Evolutionary conservation across 371 early-diverging fungal species (phyloP), one percentile per base, ranked within the genome.

Genomic region (Blastocladiella emersonii): DNA sequence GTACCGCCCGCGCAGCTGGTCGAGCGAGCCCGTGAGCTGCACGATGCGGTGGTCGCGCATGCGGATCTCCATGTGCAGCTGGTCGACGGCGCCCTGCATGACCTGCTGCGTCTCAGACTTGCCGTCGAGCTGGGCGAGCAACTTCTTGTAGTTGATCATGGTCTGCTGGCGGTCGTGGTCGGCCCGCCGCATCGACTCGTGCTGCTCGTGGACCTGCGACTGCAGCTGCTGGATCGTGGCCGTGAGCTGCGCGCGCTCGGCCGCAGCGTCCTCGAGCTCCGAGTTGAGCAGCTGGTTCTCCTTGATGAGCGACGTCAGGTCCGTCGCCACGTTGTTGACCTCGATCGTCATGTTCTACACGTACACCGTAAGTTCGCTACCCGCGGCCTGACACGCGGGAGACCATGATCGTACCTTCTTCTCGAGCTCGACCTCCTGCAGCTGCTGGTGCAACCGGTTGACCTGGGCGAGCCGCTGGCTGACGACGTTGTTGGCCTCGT

Each of bases 211-310:
- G n/a, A n/a, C n/a, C n/a, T n/a, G n/a, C n/a, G n/a, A n/a, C n/a
- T n/a, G n/a, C n/a, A n/a, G n/a, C n/a, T n/a, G n/a, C n/a, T n/a
- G n/a, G n/a, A n/a, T n/a, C n/a, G n/a, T n/a, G n/a, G n/a, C n/a
- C n/a, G n/a, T n/a, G n/a, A n/a, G n/a, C n/a, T n/a, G n/a, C n/a
- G n/a, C n/a, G n/a, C n/a, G n/a, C n/a, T n/a, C n/a, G n/a, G n/a
- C n/a, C n/a, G n/a, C n/a, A n/a, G n/a, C n/a, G n/a, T n/a, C n/a
- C n/a, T n/a, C n/a, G n/a, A n/a, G n/a, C n/a, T n/a, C n/a, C n/a
- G n/a, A n/a, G n/a, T n/a, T n/a, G n/a, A n/a, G n/a, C n/a, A 32
- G 37, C 32, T 37, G 59, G 19, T 59, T 59, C 21, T 59, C 59
- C 44, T 59, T 59, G 35, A 43, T 59, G 17, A 59, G 41, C 19